Evolutionary conservation across 805 yeast genomes (phyloP).

Genomic region (Kluyveromyces nonfermentans): DNA sequence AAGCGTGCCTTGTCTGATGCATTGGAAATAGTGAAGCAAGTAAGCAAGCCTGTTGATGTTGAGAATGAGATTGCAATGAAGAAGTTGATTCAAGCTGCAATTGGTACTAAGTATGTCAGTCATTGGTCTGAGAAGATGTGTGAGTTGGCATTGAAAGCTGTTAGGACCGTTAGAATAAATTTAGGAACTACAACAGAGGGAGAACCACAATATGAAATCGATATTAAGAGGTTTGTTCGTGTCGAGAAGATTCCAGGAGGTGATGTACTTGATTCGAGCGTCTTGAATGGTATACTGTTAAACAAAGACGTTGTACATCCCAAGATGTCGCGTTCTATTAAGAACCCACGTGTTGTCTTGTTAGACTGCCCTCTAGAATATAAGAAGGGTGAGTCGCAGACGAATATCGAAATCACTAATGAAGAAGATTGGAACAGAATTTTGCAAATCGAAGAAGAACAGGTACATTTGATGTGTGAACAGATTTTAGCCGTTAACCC

Average conservation of each 20-base stretch:
- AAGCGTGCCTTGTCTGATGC: conserved; percentile 89
- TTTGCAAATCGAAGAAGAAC: conserved; percentile 95
- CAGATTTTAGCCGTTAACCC: conserved; percentile 79
- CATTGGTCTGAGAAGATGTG: conserved; percentile 93
- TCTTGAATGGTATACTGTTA: conserved; percentile 82
- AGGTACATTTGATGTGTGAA: conserved; percentile 79
- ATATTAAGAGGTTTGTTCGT: conserved; percentile 84
- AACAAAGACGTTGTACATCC: conserved; percentile 99
- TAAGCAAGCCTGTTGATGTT: conserved; percentile 76
- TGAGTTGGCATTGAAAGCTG: conserved; percentile 76
- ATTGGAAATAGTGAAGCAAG: conserved; percentile 71
- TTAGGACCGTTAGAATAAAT: conserved; percentile 65
- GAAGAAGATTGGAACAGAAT: conserved; percentile 96
- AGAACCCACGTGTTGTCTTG: conserved; percentile 79
- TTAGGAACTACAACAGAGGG: conserved; percentile 36
- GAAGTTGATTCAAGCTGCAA: conserved; percentile 76
- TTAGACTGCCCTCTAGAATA: conserved; percentile 96
- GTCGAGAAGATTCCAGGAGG: conserved; percentile 98
- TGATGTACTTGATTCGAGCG: conserved; percentile 81
- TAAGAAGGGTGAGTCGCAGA: conserved; percentile 98
- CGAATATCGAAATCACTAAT: conserved; percentile 92
- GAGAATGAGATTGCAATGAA: conserved; percentile 81
- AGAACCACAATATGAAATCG: conserved; percentile 65
- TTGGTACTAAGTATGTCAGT: conserved; percentile 90
- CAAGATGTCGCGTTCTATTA: conserved; percentile 84